These are phyloP conservation scores for Punctularia strigosozonata DNA, from an alignment of 768 basidiomycete species.

Conservation along the genomic window DNA sequence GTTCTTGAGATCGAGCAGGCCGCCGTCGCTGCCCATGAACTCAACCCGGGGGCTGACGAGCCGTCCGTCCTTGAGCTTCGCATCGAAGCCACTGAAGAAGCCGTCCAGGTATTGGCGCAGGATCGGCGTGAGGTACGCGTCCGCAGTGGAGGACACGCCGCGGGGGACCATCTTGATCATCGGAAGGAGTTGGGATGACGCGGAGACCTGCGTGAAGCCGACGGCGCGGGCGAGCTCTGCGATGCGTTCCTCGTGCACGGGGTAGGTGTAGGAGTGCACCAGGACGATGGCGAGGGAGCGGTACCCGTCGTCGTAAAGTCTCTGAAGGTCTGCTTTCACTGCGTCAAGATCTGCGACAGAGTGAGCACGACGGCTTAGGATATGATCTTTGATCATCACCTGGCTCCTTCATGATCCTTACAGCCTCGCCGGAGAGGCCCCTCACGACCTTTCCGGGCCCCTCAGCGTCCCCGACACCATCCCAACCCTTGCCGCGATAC, in stretches of 20 bases:
- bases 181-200: constrained; percentile 77
- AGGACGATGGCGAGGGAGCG: constrained; percentile 84
- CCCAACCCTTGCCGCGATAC: constrained; percentile 73
- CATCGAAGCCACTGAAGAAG: constrained; percentile 84
- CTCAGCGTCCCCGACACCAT: constrained; percentile 56
- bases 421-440: constrained; percentile 84
- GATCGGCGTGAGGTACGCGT: constrained; percentile 92
- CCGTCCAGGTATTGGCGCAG: constrained; percentile 76
- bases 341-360: constrained; percentile 31
- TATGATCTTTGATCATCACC: constrained; percentile 31
- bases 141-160: constrained; percentile 85
- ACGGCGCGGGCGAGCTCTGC: constrained; percentile 63
- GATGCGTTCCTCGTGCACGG: constrained; percentile 69
- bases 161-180: constrained; percentile 96
- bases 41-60: constrained; percentile 64
- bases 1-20: constrained; percentile 64
- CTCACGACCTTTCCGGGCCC: constrained; percentile 70
- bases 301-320: constrained; percentile 71
- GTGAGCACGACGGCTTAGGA: too few relatives aligned
- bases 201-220: constrained; percentile 86
- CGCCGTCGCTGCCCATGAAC: constrained; percentile 95
- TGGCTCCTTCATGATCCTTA: constrained; percentile 68
- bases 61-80: constrained; percentile 48
- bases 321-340: constrained; percentile 51
- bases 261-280: constrained; percentile 87